phyloP scores from a whole-genome alignment of 2,329 filamentous ascomycete genomes.

The Colletotrichum lentis region DNA sequence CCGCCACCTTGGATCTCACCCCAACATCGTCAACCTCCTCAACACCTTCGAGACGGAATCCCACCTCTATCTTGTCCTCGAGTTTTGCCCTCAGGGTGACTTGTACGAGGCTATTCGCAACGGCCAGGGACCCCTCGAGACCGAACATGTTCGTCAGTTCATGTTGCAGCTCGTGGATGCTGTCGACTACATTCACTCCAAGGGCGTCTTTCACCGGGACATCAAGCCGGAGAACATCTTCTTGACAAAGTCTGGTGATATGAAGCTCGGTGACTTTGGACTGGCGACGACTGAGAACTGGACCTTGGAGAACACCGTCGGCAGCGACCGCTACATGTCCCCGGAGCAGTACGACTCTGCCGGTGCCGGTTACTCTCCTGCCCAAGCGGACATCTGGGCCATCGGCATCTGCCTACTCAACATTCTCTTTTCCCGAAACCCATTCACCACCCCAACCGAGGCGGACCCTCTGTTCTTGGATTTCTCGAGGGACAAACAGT shows the following conservation, averaged over 20 bases:
- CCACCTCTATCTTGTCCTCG: constrained; percentile 90
- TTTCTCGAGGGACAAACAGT: constrained; percentile 92
- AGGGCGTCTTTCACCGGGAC: constrained; percentile 93
- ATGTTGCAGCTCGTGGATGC: constrained; percentile 94
- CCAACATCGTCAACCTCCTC: constrained; percentile 92
- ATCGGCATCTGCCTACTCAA: constrained; percentile 97
- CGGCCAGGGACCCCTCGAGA: constrained; percentile 87
- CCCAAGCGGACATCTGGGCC: constrained; percentile 95
- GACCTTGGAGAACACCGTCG: constrained; percentile 92
- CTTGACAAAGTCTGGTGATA: constrained; percentile 80
- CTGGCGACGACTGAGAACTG: constrained; percentile 88
- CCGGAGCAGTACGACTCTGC: constrained; percentile 96
- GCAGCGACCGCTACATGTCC: constrained; percentile 98
- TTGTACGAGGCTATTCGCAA: constrained; percentile 96
- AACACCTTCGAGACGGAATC: constrained; percentile 91
- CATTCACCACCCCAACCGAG: constrained; percentile 88
- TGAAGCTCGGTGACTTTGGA: constrained; percentile 98
- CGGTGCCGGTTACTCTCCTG: constrained; percentile 87
- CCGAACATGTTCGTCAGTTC: constrained; percentile 94
- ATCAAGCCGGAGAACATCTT: constrained; percentile 99
- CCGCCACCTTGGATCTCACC: constrained; percentile 77
- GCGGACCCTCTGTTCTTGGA: constrained; percentile 93
- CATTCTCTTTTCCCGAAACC: constrained; percentile 95
- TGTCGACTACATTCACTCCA: constrained; percentile 87
- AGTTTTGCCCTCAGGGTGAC: constrained; percentile 95